Percentiles rank a stretch among this genome's conserved stretches.
Evolutionary conservation across 2,329 filamentous ascomycete genomes (phyloP).

Genomic region (Cercospora nicotianae): DNA sequence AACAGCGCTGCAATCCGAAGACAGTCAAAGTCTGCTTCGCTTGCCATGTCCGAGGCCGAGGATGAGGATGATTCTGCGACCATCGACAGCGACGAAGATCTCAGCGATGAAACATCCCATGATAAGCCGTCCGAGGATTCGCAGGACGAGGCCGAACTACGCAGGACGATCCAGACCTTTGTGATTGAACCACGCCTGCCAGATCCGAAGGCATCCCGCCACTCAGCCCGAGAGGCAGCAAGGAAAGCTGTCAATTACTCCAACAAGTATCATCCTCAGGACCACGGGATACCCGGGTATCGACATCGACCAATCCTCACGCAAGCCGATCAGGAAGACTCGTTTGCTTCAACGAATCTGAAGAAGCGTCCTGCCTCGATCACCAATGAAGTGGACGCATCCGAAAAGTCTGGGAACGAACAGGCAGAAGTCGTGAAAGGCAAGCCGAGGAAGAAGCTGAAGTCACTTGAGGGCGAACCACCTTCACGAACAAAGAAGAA

Average conservation of each 20-base stretch:
- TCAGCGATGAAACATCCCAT: background rate
- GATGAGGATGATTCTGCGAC: background rate
- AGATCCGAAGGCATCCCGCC: conserved; percentile 29
- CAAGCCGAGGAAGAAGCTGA: conserved; percentile 21
- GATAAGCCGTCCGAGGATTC: conserved; percentile 7
- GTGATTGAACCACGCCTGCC: conserved; percentile 16
- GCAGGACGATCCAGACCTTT: background rate
- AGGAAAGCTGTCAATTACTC: conserved; percentile 30
- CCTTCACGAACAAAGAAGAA: background rate
- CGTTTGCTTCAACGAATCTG: background rate
- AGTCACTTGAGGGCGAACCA: conserved; percentile 7
- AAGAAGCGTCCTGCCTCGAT: conserved; percentile 12
- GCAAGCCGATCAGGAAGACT: background rate
- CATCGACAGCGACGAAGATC: conserved; percentile 7
- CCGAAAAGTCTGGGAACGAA: background rate
- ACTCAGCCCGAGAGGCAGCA: conserved; percentile 27
- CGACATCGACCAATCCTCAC: conserved; percentile 16
- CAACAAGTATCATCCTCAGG: conserved; percentile 31
- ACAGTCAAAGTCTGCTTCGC: conserved; percentile 19
- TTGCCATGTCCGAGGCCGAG: conserved; percentile 1
- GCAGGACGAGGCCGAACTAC: background rate
- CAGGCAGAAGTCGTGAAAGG: background rate
- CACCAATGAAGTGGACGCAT: background rate
- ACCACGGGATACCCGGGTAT: conserved; percentile 27
- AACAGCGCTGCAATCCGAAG: conserved; percentile 20